Conservation (phyloP, 2,329 filamentous ascomycete species). For the Fusarium chaquense region DNA sequence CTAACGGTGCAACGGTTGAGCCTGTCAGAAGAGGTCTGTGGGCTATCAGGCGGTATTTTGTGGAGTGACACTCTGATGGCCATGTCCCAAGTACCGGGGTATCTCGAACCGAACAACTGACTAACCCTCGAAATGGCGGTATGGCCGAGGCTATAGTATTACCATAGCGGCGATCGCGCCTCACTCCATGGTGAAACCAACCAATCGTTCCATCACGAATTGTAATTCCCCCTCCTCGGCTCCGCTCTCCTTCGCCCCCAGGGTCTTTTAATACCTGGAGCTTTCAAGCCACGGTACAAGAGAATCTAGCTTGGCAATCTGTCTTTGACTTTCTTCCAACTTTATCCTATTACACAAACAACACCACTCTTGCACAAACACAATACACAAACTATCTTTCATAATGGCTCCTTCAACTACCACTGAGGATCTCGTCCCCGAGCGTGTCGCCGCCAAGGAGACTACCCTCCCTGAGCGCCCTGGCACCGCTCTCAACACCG, state of each 20-base stretch:
- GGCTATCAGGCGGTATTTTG: background rate
- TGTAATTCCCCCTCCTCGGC: constrained; percentile 25
- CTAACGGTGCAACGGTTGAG: background rate
- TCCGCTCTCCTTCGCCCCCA: constrained; percentile 13
- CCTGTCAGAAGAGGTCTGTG: background rate
- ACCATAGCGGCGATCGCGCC: constrained; percentile 13
- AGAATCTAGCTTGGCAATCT: constrained; percentile 22
- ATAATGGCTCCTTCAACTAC: constrained; percentile 31
- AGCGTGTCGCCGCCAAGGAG: constrained; percentile 23
- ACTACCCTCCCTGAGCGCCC: constrained; percentile 18
- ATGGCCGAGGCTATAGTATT: constrained; percentile 25
- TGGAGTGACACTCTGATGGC: background rate
- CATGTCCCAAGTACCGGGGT: background rate
- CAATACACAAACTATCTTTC: background rate
- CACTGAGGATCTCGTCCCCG: constrained; percentile 17
- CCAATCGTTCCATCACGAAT: constrained; percentile 29
- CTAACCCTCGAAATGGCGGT: constrained; percentile 28
- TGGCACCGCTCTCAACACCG: constrained; percentile 19
- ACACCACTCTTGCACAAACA: constrained; percentile 11
- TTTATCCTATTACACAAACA: background rate
- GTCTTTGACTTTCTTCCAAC: background rate
- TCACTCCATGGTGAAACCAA: background rate
- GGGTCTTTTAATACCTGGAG: constrained; percentile 12
- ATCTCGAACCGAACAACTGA: background rate
- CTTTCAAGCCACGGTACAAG: constrained; percentile 5